Percentiles rank a stretch among this genome's conserved stretches.
These are phyloP conservation scores for Elsinoe fawcettii DNA, from an alignment of 2,329 filamentous ascomycete species.

Conservation along the genomic window DNA sequence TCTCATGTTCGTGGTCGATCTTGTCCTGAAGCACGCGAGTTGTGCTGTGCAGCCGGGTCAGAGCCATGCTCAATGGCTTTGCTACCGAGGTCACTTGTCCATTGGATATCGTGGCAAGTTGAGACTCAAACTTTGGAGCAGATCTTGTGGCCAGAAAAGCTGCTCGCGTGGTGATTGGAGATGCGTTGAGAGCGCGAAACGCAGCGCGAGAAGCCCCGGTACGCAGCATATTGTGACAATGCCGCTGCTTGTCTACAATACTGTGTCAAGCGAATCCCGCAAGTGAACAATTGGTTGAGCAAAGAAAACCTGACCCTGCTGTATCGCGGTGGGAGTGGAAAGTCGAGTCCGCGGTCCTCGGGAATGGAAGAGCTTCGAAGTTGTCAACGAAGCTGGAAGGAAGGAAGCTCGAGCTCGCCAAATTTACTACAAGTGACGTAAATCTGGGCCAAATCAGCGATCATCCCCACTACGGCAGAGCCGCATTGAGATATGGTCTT, in stretches of 20 bases:
- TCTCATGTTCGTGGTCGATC: constrained; percentile 52
- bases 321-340: neutral
- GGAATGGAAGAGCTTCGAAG: neutral
- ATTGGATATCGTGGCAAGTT: constrained; percentile 34
- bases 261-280: neutral
- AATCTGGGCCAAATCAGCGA: neutral
- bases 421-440: neutral
- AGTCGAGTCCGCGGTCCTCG: neutral
- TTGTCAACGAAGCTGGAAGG: neutral
- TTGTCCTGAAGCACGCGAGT: constrained; percentile 31
- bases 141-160: constrained; percentile 18
- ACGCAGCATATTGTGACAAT: constrained; percentile 34
- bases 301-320: neutral
- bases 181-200: constrained; percentile 32
- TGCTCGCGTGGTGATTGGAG: constrained; percentile 24
- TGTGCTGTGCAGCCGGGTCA: constrained; percentile 19
- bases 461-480: neutral
- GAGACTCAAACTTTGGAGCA: constrained; percentile 33
- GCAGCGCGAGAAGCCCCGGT: constrained; percentile 36
- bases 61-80: constrained; percentile 28
- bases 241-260: neutral
- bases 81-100: constrained; percentile 27
- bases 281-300: neutral
- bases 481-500: too few relatives aligned
- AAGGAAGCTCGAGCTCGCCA: constrained; percentile 3